Evolutionary conservation across 2,329 filamentous ascomycete species (phyloP).

Genomic region (Scytalidium sp.): DNA sequence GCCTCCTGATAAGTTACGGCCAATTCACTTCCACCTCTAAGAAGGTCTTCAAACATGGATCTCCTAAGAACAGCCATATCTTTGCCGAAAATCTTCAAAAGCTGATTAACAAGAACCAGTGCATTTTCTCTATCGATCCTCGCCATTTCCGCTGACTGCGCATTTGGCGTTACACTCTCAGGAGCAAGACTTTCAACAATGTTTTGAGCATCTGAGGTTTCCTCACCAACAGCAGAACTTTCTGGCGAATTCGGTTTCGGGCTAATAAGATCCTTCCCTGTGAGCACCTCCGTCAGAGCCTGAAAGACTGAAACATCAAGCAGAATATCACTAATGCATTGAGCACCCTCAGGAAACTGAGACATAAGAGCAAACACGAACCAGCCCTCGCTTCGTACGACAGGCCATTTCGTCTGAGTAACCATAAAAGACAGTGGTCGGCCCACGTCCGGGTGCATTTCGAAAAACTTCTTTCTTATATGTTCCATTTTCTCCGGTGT

Average conservation of each 20-base stretch:
- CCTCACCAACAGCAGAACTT: neutral
- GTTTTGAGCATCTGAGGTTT: neutral
- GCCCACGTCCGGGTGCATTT: constrained; percentile 25
- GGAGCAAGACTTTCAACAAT: constrained; percentile 11
- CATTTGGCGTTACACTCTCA: constrained; percentile 15
- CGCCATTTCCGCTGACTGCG: constrained; percentile 38
- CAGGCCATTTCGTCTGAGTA: constrained; percentile 55
- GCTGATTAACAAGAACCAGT: constrained; percentile 54
- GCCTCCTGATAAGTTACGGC: constrained; percentile 20
- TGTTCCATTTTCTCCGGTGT: constrained; percentile 30
- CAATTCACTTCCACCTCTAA: constrained; percentile 44
- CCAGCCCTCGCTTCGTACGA: constrained; percentile 58
- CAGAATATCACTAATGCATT: constrained; percentile 41
- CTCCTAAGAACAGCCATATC: constrained; percentile 37
- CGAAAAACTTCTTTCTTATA: constrained; percentile 27
- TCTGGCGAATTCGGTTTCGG: constrained; percentile 7
- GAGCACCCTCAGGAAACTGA: constrained; percentile 46
- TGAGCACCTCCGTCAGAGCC: constrained; percentile 46
- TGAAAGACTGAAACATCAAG: constrained; percentile 39
- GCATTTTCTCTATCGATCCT: constrained; percentile 59
- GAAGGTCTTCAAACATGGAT: constrained; percentile 43
- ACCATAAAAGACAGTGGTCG: constrained; percentile 48
- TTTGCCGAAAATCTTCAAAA: constrained; percentile 43
- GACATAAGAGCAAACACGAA: constrained; percentile 61
- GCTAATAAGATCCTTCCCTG: constrained; percentile 35